phyloP scores from a whole-genome alignment of 1,284 basidiomycete genomes.

The Meira nashicola region DNA sequence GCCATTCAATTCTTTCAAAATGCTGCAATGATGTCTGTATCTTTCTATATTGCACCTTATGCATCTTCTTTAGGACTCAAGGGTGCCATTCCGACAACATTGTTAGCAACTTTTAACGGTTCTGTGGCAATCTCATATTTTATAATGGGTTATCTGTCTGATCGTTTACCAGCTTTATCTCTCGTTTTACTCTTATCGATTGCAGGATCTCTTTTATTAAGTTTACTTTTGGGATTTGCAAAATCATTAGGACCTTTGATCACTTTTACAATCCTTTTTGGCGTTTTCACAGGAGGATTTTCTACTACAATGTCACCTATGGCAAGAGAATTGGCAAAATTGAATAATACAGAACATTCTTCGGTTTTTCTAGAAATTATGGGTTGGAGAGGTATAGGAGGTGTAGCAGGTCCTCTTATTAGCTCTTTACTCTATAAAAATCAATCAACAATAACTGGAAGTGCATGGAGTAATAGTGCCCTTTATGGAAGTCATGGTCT shows the following conservation, averaged over 20 bases:
- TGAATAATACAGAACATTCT: conserved; percentile 5
- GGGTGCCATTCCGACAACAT: conserved; percentile 21
- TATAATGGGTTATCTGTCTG: conserved; percentile 24
- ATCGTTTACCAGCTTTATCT: conserved; percentile 20
- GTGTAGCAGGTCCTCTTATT: conserved; percentile 29
- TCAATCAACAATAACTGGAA: no score
- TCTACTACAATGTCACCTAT: conserved; percentile 7
- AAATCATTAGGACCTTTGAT: neutral
- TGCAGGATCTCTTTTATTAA: conserved; percentile 17
- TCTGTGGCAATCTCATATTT: conserved; percentile 25
- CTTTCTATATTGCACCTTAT: conserved; percentile 35
- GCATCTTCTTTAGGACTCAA: conserved; percentile 25
- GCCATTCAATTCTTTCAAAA: conserved; percentile 19
- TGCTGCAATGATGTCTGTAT: conserved; percentile 28
- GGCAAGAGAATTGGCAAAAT: conserved; percentile 11
- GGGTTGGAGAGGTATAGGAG: conserved; percentile 19
- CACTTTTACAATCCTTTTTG: conserved; percentile 9
- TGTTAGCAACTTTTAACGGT: conserved; percentile 35
- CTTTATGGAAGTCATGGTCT: neutral
- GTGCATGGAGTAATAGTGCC: neutral
- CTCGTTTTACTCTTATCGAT: conserved; percentile 26
- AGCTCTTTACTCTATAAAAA: conserved; percentile 24
- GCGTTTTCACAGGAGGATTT: conserved; percentile 15
- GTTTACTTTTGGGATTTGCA: neutral
- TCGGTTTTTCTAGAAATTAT: conserved; percentile 22